Evolutionary conservation across 2,329 filamentous ascomycete genomes (phyloP), one percentile per base, ranked within the genome.

Genomic region (Fusarium verticillioides): DNA sequence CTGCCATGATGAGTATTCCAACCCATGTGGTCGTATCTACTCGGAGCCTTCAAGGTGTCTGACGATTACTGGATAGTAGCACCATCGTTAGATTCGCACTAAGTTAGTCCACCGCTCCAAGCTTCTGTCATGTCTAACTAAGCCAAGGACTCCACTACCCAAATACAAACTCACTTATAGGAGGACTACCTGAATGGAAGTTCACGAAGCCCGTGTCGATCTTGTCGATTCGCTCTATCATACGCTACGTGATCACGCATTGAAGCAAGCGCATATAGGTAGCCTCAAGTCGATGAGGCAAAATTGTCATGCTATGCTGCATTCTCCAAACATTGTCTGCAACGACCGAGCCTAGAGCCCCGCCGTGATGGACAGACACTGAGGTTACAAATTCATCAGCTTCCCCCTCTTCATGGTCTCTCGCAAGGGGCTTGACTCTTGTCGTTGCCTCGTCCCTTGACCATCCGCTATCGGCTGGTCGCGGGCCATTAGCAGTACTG

Each of bases 171-270:
- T 63, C 13, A 23, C 42, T 62, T 47, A 26, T 23, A 36, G 40
- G 34, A 47, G 37, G 58, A 28, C 39, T 36, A 36, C 54, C 12
- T 28, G 43, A 32, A 18, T 43, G 23, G 23, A 43, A 61, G 64
- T 50, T 68, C 49, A 50, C n/a, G 42, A 60, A 59, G 50, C 36
- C 37, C 42, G 50, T 49, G 43, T 60, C 60, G 43, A 71, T 60
- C 66, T 60, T 39, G 40, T 68, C 63, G 39, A 73, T 69, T 69
- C 62, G 36, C 54, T 63, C 66, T 34, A 37, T 42, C 28, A 36
- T 47, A 30, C 34, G 52, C 71, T 72, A 49, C 71, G 67, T 74
- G 56, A 72, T 66, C 42, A 26, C 57, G 67, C 59, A 61, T 64
- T 30, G 43, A 49, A 53, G 46, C n/a, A 26, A 39, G 34, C 39